A percentile compares a stretch with the other conserved stretches of the same genome.
phyloP scores from a whole-genome alignment of 306 rosid species.

The Dryas alaskensis region DNA sequence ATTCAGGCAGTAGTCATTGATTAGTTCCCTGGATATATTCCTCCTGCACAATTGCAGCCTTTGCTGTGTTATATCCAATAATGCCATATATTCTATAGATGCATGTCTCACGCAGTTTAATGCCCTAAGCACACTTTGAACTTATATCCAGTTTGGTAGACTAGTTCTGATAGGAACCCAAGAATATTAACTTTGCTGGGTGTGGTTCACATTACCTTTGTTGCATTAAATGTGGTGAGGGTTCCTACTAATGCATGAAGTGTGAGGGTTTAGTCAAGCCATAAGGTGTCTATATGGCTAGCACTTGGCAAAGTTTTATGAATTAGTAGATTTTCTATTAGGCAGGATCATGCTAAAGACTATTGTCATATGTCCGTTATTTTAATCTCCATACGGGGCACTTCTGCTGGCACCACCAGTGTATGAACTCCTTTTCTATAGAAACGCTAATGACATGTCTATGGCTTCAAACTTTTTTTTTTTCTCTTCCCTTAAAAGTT shows the following conservation, averaged over 20 bases:
- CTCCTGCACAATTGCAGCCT: neutral
- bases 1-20: neutral
- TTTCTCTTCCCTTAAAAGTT: too few species aligned
- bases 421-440: neutral
- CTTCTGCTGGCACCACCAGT: neutral
- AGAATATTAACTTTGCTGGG: neutral
- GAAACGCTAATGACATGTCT: neutral
- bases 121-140: neutral
- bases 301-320: neutral
- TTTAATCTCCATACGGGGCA: neutral
- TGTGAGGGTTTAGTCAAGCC: slow-evolving; percentile 5
- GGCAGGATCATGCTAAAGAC: too few species aligned
- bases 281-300: neutral
- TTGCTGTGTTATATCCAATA: neutral
- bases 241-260: neutral
- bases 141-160: neutral
- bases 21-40: neutral
- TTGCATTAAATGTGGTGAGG: neutral
- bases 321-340: neutral
- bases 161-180: neutral
- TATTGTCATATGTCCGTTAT: too few species aligned
- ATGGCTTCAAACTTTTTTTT: neutral
- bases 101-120: neutral
- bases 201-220: neutral
- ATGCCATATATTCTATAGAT: neutral